Conservation (phyloP, 768 basidiomycete genomes). For the Psilocybe tampanensis region DNA sequence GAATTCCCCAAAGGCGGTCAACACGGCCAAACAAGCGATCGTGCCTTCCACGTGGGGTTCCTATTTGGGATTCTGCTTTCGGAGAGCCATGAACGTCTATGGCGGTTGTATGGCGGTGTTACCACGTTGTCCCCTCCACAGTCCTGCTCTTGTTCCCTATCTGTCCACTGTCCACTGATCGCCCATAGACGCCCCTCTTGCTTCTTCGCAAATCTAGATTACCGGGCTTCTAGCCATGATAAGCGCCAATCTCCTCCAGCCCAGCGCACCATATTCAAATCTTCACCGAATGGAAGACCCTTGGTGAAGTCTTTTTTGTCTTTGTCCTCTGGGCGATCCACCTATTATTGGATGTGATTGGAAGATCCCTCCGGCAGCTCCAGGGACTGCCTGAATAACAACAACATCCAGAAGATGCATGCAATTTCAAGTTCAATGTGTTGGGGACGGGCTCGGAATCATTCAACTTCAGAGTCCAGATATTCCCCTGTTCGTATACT, state of each 20-base stretch:
- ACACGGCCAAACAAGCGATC: constrained; percentile 20
- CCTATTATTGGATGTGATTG: background rate
- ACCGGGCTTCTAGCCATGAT: constrained; percentile 1
- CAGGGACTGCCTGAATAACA: background rate
- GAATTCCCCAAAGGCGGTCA: constrained; percentile 4
- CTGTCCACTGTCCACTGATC: constrained; percentile 1
- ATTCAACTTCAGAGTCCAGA: no score
- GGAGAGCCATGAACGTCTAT: constrained; percentile 26
- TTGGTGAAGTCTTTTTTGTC: background rate
- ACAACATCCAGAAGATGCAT: background rate
- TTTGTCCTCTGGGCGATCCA: background rate
- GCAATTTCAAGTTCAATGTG: background rate
- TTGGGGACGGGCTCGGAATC: background rate
- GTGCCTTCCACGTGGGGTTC: constrained; percentile 24
- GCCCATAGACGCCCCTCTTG: constrained; percentile 14
- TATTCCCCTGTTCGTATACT: no score
- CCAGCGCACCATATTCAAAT: background rate
- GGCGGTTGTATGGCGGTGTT: constrained; percentile 33
- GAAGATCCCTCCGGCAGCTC: background rate
- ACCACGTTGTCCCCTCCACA: constrained; percentile 12
- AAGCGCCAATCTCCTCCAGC: constrained; percentile 12
- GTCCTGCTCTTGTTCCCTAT: constrained; percentile 10
- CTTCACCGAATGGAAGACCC: constrained; percentile 2
- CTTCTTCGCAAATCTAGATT: constrained; percentile 14
- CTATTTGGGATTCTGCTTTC: constrained; percentile 26